Conservation (phyloP, 164 flowering plant species). For the Pachysandra terminalis region DNA sequence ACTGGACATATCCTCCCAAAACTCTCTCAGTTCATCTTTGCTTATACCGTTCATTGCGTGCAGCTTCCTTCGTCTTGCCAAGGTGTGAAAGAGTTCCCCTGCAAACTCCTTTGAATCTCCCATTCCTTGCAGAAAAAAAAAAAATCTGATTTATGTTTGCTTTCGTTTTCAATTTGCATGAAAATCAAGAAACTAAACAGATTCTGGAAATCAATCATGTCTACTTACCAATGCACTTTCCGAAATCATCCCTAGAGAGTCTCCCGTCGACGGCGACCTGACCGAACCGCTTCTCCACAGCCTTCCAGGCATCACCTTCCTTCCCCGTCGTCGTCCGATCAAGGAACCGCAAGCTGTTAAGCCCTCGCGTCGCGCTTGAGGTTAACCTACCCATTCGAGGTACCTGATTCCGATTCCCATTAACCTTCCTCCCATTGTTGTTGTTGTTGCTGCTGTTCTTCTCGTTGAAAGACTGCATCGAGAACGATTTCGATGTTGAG, state of each 20-base stretch:
- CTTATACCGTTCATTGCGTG: slow-evolving; percentile 43
- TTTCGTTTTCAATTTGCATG: too few species aligned
- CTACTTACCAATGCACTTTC: slow-evolving; percentile 61
- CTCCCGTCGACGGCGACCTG: slow-evolving; percentile 46
- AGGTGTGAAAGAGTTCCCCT: slow-evolving; percentile 57
- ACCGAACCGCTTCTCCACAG: slow-evolving; percentile 63
- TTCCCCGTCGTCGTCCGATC: slow-evolving; percentile 60
- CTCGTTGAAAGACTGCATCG: slow-evolving; percentile 9
- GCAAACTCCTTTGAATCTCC: slow-evolving; percentile 84
- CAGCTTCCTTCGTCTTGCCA: slow-evolving; percentile 62
- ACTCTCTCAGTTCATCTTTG: slow-evolving; percentile 42
- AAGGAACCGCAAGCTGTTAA: slow-evolving; percentile 68
- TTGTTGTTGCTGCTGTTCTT: too few species aligned
- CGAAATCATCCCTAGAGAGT: slow-evolving; percentile 68
- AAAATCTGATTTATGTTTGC: neutral
- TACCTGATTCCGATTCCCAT: slow-evolving; percentile 8
- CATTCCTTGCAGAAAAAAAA: slow-evolving; percentile 65
- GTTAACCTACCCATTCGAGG: slow-evolving; percentile 31
- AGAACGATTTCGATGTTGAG: neutral
- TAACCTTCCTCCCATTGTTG: slow-evolving; percentile 18
- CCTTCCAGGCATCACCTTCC: slow-evolving; percentile 72
- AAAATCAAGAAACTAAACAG: neutral
- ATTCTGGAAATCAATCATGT: neutral
- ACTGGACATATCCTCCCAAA: slow-evolving; percentile 82
- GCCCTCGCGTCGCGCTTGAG: slow-evolving; percentile 50